phyloP scores from a whole-genome alignment of 1,284 basidiomycete genomes.

The Trichosporon sp. region DNA sequence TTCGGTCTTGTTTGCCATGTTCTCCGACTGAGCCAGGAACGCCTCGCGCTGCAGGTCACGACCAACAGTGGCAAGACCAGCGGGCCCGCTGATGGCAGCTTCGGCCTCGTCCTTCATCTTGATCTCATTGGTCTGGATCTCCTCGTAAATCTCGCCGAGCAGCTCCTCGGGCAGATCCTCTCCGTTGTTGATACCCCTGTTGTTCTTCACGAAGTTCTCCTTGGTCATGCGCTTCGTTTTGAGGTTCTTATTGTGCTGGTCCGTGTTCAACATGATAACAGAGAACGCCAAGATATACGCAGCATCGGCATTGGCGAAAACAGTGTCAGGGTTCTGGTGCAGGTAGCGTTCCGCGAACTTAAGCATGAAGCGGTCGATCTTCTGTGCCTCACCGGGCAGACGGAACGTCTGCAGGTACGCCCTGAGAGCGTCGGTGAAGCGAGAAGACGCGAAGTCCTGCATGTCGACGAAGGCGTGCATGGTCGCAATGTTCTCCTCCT shows the following conservation, averaged over 20 bases:
- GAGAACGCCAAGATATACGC: constrained; percentile 93
- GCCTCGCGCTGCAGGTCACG: constrained; percentile 91
- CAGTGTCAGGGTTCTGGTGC: constrained; percentile 75
- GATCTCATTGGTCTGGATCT: constrained; percentile 88
- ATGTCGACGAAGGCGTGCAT: constrained; percentile 97
- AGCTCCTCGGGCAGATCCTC: constrained; percentile 83
- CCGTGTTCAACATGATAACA: constrained; percentile 91
- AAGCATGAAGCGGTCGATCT: constrained; percentile 98
- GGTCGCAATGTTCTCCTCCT: constrained; percentile 79
- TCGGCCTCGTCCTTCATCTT: constrained; percentile 97
- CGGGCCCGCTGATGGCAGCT: constrained; percentile 57
- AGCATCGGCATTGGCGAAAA: constrained; percentile 79
- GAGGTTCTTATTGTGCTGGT: constrained; percentile 89
- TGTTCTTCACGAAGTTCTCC: constrained; percentile 85
- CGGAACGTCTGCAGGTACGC: constrained; percentile 90
- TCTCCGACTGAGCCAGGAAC: constrained; percentile 88
- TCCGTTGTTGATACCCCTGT: constrained; percentile 90
- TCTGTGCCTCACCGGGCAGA: constrained; percentile 91
- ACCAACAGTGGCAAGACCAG: constrained; percentile 83
- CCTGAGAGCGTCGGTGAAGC: constrained; percentile 85
- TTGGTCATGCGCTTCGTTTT: constrained; percentile 88
- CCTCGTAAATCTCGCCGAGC: constrained; percentile 76
- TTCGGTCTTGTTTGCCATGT: constrained; percentile 95
- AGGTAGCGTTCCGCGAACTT: constrained; percentile 96
- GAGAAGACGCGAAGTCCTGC: constrained; percentile 77